Base-by-base conservation (phyloP, 1,284 basidiomycete genomes). In the Boletus sp. region DNA sequence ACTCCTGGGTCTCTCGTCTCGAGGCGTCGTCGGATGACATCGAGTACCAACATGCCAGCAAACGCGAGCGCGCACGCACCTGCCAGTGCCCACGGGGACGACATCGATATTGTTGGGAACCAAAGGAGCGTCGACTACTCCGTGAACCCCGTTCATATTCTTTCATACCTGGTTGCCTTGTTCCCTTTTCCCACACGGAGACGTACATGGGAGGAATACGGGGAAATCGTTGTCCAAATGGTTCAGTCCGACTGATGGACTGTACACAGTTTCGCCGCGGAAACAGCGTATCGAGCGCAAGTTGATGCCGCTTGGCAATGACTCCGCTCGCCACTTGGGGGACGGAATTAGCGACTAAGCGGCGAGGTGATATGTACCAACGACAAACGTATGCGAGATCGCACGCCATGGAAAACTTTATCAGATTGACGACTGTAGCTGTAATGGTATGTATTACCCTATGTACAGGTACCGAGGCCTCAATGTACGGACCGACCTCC, bases 171-270 rank as follows among this genome's bases (percentile, higher is more conserved):
- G 17, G 4, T 28, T n/a, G 14, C 49, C 27, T 37, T 1, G 19
- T 46, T 51, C 31, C 33, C 31, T 23, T 60, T 64, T 64, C 62
- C 50, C 62, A 64, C 49, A 62, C 49, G 49, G 11, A 8, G 49
- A 53, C 50, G 30, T 27, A 27, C 62, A 25, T 64, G 55, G 49
- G 60, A 49, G 10, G 44, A 30, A 44, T 23, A 44, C 21, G 43
- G 43, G 21, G 23, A 44, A 44, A 25, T 6, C 13, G 13, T 16
- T 23, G 23, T 25, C 43, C n/a, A 44, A 23, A 44, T 44, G 43
- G 43, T 21, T 44, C 14, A 23, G 43, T 44, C 25, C 23, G 23
- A 44, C n/a, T 44, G n/a, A 14, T 25, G 19, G 21, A 6, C 3
- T 13, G n/a, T 19, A 23, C 40, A 35, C 6, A n/a, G n/a, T 44